These are phyloP conservation scores for Didymellaceae sp. DNA, from an alignment of 2,329 filamentous ascomycete genomes.

Conservation along the genomic window DNA sequence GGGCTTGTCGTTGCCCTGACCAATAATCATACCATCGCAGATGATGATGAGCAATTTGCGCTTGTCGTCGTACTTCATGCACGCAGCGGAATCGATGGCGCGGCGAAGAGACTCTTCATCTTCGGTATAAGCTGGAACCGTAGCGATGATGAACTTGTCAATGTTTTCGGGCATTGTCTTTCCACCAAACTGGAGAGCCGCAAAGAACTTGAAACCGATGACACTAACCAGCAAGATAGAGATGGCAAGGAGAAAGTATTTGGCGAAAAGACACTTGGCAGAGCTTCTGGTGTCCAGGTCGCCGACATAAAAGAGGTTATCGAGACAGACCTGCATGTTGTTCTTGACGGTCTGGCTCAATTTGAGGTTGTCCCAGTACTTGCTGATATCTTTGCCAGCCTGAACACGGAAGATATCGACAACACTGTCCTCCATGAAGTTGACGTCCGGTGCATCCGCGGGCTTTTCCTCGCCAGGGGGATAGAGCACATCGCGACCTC, in stretches of 20 bases:
- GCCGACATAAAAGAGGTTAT: constrained; percentile 94
- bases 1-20: constrained; percentile 94
- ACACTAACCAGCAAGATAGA: constrained; percentile 80
- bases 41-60: constrained; percentile 91
- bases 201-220: constrained; percentile 95
- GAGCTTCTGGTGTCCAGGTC: constrained; percentile 92
- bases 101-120: constrained; percentile 96
- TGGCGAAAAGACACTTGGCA: constrained; percentile 80
- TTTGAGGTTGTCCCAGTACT: constrained; percentile 77
- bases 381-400: constrained; percentile 79
- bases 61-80: constrained; percentile 98
- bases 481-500: constrained; percentile 71
- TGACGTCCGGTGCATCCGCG: constrained; percentile 56
- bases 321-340: constrained; percentile 81
- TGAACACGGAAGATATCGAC: constrained; percentile 77
- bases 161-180: constrained; percentile 95
- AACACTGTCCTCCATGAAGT: constrained; percentile 83
- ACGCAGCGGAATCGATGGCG: constrained; percentile 93
- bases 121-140: constrained; percentile 97
- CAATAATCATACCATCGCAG: constrained; percentile 99
- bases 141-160: constrained; percentile 98
- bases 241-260: constrained; percentile 86
- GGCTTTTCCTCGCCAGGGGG: constrained; percentile 57
- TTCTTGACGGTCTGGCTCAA: constrained; percentile 63
- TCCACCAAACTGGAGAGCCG: constrained; percentile 88